A percentile compares a stretch with the other conserved stretches of the same genome.
Conservation (phyloP, 148 eudicot genomes). For the Vaccinium darrowii region DNA sequence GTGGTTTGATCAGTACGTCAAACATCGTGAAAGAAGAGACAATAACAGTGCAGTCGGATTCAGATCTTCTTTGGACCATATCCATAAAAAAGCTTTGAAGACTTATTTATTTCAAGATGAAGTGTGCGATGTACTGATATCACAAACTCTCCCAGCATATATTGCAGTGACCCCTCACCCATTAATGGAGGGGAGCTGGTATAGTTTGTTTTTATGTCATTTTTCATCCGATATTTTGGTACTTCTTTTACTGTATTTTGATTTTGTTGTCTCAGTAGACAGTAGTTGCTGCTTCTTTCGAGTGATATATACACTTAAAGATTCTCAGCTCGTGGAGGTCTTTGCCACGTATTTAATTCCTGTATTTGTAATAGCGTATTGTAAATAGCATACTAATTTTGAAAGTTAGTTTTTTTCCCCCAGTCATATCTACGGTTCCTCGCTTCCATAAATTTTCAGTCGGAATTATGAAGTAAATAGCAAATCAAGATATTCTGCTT, state of each 20-base stretch:
- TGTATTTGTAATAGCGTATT: background rate
- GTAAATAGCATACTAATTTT: background rate
- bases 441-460: background rate
- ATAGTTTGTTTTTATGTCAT: background rate
- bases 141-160: constrained; percentile 7
- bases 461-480: background rate
- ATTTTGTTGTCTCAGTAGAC: background rate
- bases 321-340: background rate
- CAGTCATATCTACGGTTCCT: background rate
- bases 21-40: constrained; percentile 58
- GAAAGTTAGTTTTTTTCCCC: background rate
- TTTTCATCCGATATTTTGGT: background rate
- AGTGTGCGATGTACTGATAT: background rate
- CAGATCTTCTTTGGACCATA: constrained; percentile 93
- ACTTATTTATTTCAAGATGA: background rate
- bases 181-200: background rate
- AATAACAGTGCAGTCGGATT: constrained; percentile 70
- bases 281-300: background rate
- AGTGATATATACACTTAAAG: background rate
- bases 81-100: constrained; percentile 46
- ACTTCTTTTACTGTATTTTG: background rate
- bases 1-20: constrained; percentile 89
- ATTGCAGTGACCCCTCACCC: background rate
- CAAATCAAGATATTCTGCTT: background rate
- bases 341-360: background rate